Evolutionary conservation across 1,284 basidiomycete genomes (phyloP).

Genomic region (Leccinum ponderosum): DNA sequence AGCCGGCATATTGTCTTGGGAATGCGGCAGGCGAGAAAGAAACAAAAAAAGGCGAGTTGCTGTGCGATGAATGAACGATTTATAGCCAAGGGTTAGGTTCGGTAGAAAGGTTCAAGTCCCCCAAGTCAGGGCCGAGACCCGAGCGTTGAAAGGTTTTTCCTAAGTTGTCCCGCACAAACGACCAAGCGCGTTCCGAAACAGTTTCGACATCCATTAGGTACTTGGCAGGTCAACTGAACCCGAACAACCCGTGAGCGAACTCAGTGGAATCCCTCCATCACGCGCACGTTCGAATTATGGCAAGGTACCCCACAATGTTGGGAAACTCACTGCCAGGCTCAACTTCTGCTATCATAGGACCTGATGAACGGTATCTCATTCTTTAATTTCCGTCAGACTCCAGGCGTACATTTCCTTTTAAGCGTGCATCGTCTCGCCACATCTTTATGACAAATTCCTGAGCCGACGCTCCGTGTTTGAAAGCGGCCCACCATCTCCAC

Average conservation of each 20-base stretch:
- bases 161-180: conserved; percentile 40
- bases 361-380: neutral
- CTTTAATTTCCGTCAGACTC: neutral
- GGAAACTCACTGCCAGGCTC: no score
- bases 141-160: conserved; percentile 37
- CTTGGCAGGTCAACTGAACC: conserved; percentile 1
- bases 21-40: conserved; percentile 14
- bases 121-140: neutral
- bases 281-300: no score
- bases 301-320: no score
- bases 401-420: neutral
- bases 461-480: neutral
- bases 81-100: conserved; percentile 15
- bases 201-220: neutral
- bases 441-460: no score
- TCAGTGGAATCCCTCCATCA: no score
- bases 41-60: conserved; percentile 20
- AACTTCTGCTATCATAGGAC: neutral
- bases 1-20: conserved; percentile 47
- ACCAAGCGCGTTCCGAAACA: neutral
- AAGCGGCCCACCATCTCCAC: neutral
- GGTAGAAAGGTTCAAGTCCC: conserved; percentile 5
- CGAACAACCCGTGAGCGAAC: neutral
- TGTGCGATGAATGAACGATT: conserved; percentile 1
- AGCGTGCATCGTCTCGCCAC: no score